phyloP scores from a whole-genome alignment of 306 rosid species.

The Medicago truncatula region DNA sequence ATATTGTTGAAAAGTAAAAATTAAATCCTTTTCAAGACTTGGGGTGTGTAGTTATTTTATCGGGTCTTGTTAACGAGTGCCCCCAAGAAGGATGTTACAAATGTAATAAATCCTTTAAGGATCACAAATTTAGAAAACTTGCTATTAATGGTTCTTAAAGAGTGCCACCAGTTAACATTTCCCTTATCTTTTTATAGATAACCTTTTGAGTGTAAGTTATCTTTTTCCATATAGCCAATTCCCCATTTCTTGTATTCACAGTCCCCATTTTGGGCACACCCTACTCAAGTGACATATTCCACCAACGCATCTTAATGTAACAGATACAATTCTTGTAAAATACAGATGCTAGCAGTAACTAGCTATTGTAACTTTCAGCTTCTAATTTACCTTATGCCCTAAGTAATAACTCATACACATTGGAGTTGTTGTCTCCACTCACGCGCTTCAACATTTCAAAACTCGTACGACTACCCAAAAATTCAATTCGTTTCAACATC shows the following conservation, averaged over 20 bases:
- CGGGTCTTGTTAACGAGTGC: too few relatives aligned
- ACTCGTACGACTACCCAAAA: constrained; percentile 84
- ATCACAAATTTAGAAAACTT: too few relatives aligned
- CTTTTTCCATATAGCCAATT: not conserved
- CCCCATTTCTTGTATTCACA: constrained; percentile 21
- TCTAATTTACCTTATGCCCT: constrained; percentile 63
- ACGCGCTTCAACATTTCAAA: constrained; percentile 96
- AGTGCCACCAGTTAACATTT: too few relatives aligned
- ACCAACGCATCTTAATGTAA: constrained; percentile 18
- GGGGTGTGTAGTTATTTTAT: too few relatives aligned
- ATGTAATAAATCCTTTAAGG: too few relatives aligned
- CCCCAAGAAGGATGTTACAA: too few relatives aligned
- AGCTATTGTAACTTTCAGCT: constrained; percentile 7
- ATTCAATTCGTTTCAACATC: constrained; percentile 73
- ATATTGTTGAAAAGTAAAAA: not conserved
- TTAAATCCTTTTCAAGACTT: not conserved
- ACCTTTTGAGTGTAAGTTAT: not conserved
- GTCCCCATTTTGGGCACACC: constrained; percentile 22
- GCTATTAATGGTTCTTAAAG: too few relatives aligned
- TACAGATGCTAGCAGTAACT: not conserved
- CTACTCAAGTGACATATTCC: constrained; percentile 18
- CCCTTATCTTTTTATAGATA: not conserved
- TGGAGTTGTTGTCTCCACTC: constrained; percentile 80
- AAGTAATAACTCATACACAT: constrained; percentile 87
- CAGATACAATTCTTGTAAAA: not conserved